Base-by-base conservation (phyloP, 2,329 filamentous ascomycete genomes). In the Fonsecaea monophora region DNA sequence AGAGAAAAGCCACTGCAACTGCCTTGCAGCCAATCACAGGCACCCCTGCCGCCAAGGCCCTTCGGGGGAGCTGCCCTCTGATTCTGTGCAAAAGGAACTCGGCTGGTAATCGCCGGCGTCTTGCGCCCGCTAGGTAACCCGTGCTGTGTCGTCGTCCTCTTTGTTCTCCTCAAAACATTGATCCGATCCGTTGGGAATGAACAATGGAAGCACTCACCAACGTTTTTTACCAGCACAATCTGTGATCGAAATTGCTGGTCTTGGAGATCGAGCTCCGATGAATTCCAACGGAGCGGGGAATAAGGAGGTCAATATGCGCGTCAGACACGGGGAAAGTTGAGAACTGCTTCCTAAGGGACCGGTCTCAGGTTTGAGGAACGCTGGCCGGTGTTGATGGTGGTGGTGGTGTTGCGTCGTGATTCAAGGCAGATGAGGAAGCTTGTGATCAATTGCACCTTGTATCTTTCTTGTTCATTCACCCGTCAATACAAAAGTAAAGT, bases 1-100 rank as follows among this genome's bases (percentile, higher is more conserved):
- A 37, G 42, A 53, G 59, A 61, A 61, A 61, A 61, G 59, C 59
- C 59, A 61, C 59, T 53, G 59, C 59, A 53, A 61, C 59, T 53
- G 59, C 45, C 18, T 21, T 12, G 15, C 48, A 61, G 12, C 59
- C 59, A 61, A 61, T 61, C 21, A 61, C 34, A 15, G 15, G 32
- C 8, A 48, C 21, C 12, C 37, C 34, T 40, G 34, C 25, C 34
- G 59, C 59, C 59, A 61, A 61, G 59, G 7, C 15, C n/a, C 34
- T n/a, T 34, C 4, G 38, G 57, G 59, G 48, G 58, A 54, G 59
- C 34, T 61, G 45, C 34, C 35, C 48, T 61, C 25, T 35, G 25
- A 34, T 21, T 35, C 48, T 61, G 34, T 35, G 25, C 15, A 61
- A 61, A 35, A 53, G 18, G 35, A 53, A 32, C 50, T 38, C 48